These are phyloP conservation scores for Colletotrichum sp. DNA, from an alignment of 2,329 filamentous ascomycete genomes.

Conservation along the genomic window DNA sequence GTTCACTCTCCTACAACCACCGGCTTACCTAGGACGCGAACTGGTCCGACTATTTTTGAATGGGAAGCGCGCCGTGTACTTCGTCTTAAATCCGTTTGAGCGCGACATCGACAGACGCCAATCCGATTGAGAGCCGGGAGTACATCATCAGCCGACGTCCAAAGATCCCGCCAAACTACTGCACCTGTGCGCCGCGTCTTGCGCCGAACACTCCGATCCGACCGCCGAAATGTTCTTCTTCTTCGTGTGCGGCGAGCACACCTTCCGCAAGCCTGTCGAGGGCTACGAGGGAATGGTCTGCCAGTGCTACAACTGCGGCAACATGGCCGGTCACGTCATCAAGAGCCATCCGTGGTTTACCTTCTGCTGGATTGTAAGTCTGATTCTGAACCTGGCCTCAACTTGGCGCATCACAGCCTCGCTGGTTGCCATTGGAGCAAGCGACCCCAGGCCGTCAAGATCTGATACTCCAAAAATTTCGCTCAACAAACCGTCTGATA, in stretches of 20 bases:
- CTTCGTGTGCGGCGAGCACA: conserved; percentile 67
- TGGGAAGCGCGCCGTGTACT: neutral
- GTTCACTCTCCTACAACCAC: neutral
- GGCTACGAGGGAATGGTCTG: conserved; percentile 68
- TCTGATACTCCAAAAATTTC: neutral
- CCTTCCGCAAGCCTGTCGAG: conserved; percentile 62
- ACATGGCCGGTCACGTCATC: conserved; percentile 64
- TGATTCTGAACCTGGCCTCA: too few relatives aligned
- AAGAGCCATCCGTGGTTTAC: conserved; percentile 78
- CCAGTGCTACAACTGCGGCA: conserved; percentile 72
- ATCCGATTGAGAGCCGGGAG: neutral
- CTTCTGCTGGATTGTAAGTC: conserved; percentile 74
- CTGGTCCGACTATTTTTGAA: neutral
- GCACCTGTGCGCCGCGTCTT: conserved; percentile 2
- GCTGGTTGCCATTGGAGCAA: neutral
- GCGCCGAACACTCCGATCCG: neutral
- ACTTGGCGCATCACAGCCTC: neutral
- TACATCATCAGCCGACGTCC: neutral
- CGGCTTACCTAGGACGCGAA: neutral
- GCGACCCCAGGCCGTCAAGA: neutral
- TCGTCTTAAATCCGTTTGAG: neutral
- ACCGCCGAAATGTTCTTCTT: conserved; percentile 60
- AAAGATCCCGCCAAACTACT: neutral
- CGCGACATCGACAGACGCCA: neutral
- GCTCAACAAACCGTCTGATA: neutral